Percentiles rank a stretch among this genome's conserved stretches.
Conservation (phyloP, 139 green algal genomes). For the Klebsormidium nitens region DNA sequence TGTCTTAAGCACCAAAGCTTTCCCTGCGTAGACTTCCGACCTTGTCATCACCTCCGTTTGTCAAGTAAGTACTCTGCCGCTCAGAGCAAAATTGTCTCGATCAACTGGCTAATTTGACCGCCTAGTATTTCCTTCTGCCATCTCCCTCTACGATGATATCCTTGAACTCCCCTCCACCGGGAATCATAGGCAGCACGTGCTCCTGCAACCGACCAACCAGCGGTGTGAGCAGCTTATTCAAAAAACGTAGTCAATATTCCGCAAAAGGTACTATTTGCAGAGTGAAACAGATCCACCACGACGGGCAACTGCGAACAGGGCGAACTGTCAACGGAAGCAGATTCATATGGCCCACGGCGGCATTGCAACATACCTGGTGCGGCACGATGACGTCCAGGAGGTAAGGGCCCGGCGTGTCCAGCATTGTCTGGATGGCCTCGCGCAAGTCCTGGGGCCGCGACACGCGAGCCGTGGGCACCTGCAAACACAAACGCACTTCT, state of each 20-base stretch:
- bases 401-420: conserved; percentile 90
- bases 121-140: conserved; percentile 30
- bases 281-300: too few relatives aligned
- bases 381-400: conserved; percentile 98
- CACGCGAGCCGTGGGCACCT: conserved; percentile 32
- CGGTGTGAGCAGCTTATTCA: neutral
- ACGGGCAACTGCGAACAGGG: too few relatives aligned
- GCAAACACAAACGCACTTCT: conserved; percentile 3
- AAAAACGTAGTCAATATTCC: neutral
- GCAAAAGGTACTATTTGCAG: neutral
- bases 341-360: too few relatives aligned
- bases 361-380: conserved; percentile 75
- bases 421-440: conserved; percentile 65
- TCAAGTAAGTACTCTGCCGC: too few relatives aligned
- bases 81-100: too few relatives aligned
- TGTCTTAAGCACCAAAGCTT: too few relatives aligned
- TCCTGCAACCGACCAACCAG: conserved; percentile 57
- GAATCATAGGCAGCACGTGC: conserved; percentile 99
- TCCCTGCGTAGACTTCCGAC: too few relatives aligned
- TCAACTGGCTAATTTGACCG: too few relatives aligned
- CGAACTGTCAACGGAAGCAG: too few relatives aligned
- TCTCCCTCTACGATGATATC: conserved; percentile 86
- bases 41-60: too few relatives aligned
- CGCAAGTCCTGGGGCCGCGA: conserved; percentile 31
- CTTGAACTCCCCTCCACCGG: conserved; percentile 87